phyloP scores from a whole-genome alignment of 2,329 filamentous ascomycete species.

The Chaetomiaceae sp. region DNA sequence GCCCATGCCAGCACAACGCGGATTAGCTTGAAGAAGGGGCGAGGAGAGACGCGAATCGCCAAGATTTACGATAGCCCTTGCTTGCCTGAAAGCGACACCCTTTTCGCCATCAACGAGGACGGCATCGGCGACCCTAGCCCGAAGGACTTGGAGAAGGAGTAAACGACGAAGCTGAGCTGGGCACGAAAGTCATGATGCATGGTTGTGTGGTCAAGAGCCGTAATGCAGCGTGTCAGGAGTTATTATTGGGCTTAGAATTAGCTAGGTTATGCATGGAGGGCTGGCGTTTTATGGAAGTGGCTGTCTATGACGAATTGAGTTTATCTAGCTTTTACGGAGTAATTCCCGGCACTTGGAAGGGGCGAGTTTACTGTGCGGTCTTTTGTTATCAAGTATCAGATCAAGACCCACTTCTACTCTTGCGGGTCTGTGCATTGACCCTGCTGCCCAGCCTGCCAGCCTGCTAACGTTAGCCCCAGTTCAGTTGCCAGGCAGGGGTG shows the following conservation, averaged over 20 bases:
- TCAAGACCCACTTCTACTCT: background rate
- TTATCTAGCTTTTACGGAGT: background rate
- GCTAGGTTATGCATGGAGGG: conserved; percentile 10
- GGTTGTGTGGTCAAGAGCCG: background rate
- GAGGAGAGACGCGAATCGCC: conserved; percentile 91
- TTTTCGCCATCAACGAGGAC: conserved; percentile 96
- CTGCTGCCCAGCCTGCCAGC: background rate
- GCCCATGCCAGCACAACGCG: conserved; percentile 94
- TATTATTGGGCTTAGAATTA: conserved; percentile 3
- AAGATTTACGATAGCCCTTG: conserved; percentile 99
- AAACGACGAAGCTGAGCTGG: background rate
- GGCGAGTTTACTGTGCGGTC: too few species aligned
- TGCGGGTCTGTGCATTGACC: conserved; percentile 4
- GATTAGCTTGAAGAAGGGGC: conserved; percentile 90
- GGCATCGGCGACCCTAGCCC: conserved; percentile 94
- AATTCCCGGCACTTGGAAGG: too few species aligned
- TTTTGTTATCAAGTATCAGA: too few species aligned
- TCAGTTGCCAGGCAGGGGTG: background rate
- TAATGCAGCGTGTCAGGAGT: conserved; percentile 1
- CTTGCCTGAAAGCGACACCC: conserved; percentile 88
- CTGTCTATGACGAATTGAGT: background rate
- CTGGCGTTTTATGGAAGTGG: conserved; percentile 10
- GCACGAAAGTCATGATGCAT: conserved; percentile 10
- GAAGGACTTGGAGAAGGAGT: conserved; percentile 84
- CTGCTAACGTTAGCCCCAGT: too few species aligned